phyloP scores from a whole-genome alignment of 2,329 filamentous ascomycete genomes.

The Plenodomus biglobosus region DNA sequence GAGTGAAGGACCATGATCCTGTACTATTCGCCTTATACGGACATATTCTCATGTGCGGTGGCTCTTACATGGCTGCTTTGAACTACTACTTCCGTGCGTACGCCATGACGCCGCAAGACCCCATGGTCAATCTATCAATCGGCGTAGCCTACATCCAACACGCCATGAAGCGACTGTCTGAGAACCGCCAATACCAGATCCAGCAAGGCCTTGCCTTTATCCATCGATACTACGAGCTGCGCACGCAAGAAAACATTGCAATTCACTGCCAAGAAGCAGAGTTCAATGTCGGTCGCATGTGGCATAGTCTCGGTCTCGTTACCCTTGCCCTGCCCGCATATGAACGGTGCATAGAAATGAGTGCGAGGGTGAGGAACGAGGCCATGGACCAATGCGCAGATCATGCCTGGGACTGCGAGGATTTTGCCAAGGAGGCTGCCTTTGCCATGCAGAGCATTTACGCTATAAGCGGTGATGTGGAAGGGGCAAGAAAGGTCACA shows the following conservation, averaged over 20 bases:
- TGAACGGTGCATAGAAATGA: slow-evolving; percentile 57
- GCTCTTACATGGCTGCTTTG: slow-evolving; percentile 78
- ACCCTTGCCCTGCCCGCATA: slow-evolving; percentile 76
- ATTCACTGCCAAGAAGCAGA: slow-evolving; percentile 71
- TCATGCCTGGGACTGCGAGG: slow-evolving; percentile 51
- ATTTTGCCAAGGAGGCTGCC: slow-evolving; percentile 71
- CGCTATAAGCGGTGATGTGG: slow-evolving; percentile 63
- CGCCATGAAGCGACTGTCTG: slow-evolving; percentile 82
- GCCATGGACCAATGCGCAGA: slow-evolving; percentile 18
- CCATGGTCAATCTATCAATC: slow-evolving; percentile 77
- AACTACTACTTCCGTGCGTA: slow-evolving; percentile 75
- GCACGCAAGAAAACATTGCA: slow-evolving; percentile 49
- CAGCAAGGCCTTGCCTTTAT: slow-evolving; percentile 83
- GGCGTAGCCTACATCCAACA: slow-evolving; percentile 79
- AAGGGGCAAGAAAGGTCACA: slow-evolving; percentile 62
- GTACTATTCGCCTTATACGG: slow-evolving; percentile 85
- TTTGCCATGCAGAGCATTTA: slow-evolving; percentile 71
- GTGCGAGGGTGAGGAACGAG: slow-evolving; percentile 45
- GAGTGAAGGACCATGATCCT: slow-evolving; percentile 60
- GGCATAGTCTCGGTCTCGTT: slow-evolving; percentile 72
- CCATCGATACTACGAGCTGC: slow-evolving; percentile 68
- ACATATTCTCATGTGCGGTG: slow-evolving; percentile 82
- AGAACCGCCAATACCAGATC: slow-evolving; percentile 86
- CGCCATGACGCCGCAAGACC: slow-evolving; percentile 73
- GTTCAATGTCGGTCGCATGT: slow-evolving; percentile 76